Conservation (phyloP, 225 moss, liverwort and hornwort species). For the Asterella californica region DNA sequence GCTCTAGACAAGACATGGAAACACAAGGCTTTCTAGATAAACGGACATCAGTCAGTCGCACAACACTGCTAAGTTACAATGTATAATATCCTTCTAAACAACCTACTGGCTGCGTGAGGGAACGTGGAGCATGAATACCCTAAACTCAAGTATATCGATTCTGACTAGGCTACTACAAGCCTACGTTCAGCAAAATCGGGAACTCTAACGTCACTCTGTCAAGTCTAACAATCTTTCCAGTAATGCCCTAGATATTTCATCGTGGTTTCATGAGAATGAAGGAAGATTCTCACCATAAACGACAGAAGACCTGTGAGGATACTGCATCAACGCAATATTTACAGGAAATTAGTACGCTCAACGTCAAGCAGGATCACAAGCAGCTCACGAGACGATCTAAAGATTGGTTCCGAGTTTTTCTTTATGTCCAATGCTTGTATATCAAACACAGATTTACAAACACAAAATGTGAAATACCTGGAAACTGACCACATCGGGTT, state of each 20-base stretch:
- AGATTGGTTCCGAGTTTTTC: background rate
- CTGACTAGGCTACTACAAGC: no score
- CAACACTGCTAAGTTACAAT: no score
- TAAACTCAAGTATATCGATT: no score
- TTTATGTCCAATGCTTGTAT: background rate
- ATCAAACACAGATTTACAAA: background rate
- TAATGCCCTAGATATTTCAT: background rate
- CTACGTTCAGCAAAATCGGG: background rate
- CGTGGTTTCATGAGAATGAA: background rate
- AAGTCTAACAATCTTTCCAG: background rate
- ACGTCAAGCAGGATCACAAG: background rate
- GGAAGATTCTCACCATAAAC: constrained; percentile 63
- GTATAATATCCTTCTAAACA: no score
- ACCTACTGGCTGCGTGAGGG: no score
- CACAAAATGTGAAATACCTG: constrained; percentile 50
- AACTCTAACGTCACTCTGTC: background rate
- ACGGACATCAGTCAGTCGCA: no score
- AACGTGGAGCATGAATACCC: no score
- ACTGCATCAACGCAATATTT: constrained; percentile 39
- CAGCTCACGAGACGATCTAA: background rate
- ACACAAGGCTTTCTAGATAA: no score
- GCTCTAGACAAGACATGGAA: background rate
- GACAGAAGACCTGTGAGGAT: constrained; percentile 95
- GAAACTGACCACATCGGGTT: constrained; percentile 99
- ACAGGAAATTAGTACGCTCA: background rate